A percentile compares a stretch with the other conserved stretches of the same genome.
Evolutionary conservation across 768 basidiomycete species (phyloP).

Genomic region (Kwoniella dendrophila): DNA sequence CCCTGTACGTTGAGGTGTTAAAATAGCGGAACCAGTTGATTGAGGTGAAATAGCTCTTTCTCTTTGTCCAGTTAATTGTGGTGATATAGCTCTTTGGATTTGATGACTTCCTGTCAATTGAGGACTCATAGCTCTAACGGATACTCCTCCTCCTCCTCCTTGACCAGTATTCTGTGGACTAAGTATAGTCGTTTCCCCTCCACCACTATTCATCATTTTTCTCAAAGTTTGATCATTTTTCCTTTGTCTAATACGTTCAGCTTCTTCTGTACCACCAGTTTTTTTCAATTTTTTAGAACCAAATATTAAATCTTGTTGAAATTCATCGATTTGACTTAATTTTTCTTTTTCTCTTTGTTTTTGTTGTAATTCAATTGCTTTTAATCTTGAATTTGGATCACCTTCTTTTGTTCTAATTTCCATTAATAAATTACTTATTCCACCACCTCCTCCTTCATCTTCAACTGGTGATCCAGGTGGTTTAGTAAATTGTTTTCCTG

Average conservation of each 20-base stretch:
- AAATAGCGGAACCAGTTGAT: not conserved
- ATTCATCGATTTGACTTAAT: conserved; percentile 66
- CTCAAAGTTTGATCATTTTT: conserved; percentile 81
- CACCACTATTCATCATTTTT: conserved; percentile 69
- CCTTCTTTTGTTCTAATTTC: conserved; percentile 82
- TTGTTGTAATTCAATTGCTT: conserved; percentile 89
- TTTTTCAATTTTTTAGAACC: conserved; percentile 82
- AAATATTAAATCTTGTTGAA: conserved; percentile 80
- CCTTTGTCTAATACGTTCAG: conserved; percentile 81
- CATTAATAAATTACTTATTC: conserved; percentile 69
- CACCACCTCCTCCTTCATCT: conserved; percentile 60
- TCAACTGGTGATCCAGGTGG: conserved; percentile 64
- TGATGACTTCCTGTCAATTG: conserved; percentile 12
- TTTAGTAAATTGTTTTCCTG: conserved; percentile 56
- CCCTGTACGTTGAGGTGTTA: conserved; percentile 12
- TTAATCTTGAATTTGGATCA: conserved; percentile 80
- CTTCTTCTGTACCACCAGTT: conserved; percentile 93
- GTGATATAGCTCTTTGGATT: not conserved
- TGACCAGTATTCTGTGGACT: conserved; percentile 34
- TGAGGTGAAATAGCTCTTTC: conserved; percentile 13
- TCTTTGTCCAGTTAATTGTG: conserved; percentile 24
- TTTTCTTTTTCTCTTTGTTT: conserved; percentile 76
- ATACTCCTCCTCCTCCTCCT: too few relatives aligned
- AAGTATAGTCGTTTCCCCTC: conserved; percentile 8
- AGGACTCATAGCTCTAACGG: conserved; percentile 9